Conservation (phyloP, 2,329 filamentous ascomycete genomes). For the Neonectria faginata region DNA sequence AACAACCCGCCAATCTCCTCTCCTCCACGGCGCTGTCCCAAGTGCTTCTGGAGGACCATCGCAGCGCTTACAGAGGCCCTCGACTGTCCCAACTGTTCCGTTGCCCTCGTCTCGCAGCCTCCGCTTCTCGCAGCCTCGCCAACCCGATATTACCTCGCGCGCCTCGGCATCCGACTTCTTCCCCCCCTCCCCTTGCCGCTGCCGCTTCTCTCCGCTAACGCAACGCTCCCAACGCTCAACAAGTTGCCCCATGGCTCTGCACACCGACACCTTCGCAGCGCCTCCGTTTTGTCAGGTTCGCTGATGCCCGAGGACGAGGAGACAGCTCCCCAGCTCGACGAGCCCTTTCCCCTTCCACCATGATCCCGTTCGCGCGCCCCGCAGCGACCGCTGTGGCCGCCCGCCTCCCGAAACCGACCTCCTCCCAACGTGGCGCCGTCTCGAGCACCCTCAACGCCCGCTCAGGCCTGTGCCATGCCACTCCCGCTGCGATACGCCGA, state of each 20-base stretch:
- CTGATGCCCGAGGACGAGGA: slow-evolving; percentile 40
- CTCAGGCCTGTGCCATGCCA: slow-evolving; percentile 5
- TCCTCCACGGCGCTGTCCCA: slow-evolving; percentile 19
- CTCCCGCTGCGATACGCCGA: slow-evolving; percentile 16
- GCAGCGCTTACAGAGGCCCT: background rate
- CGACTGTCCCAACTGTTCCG: background rate
- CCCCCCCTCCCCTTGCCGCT: slow-evolving; percentile 17
- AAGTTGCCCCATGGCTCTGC: slow-evolving; percentile 45
- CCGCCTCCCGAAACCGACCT: slow-evolving; percentile 35
- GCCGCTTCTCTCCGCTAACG: slow-evolving; percentile 23
- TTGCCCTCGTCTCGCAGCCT: background rate
- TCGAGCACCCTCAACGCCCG: slow-evolving; percentile 20
- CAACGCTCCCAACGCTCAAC: slow-evolving; percentile 25
- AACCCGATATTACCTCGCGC: background rate
- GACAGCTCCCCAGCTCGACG: slow-evolving; percentile 21
- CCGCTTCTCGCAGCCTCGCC: background rate
- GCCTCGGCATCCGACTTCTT: slow-evolving; percentile 21
- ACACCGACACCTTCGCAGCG: slow-evolving; percentile 39
- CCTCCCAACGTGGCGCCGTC: slow-evolving; percentile 26
- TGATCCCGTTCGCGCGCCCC: slow-evolving; percentile 40
- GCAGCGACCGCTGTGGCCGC: slow-evolving; percentile 27
- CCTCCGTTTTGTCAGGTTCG: slow-evolving; percentile 40
- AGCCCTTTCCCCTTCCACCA: slow-evolving; percentile 32
- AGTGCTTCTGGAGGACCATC: slow-evolving; percentile 18
- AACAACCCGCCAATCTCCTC: slow-evolving; percentile 28